A percentile compares a stretch with the other conserved stretches of the same genome.
Conservation (phyloP, 495 filamentous ascomycete species). For the Penicillium bialowiezense region DNA sequence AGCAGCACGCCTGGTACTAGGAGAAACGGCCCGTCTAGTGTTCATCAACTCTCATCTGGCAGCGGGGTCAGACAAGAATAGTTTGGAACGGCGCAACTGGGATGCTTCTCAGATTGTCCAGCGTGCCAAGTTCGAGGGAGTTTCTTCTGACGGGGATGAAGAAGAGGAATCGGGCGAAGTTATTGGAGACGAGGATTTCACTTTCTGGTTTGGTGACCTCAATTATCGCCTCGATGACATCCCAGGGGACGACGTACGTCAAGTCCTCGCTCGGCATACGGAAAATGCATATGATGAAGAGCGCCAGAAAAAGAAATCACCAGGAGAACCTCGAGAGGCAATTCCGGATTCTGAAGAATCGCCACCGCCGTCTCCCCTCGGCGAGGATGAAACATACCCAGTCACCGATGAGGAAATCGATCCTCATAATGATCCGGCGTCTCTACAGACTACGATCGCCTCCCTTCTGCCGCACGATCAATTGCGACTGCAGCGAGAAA, state of each 20-base stretch:
- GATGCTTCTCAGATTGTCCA: slow-evolving; percentile 75
- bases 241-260: slow-evolving; percentile 84
- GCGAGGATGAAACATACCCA: slow-evolving; percentile 7
- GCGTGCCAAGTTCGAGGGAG: slow-evolving; percentile 71
- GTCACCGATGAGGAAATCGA: slow-evolving; percentile 39
- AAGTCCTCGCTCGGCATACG: slow-evolving; percentile 78
- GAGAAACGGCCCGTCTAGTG: slow-evolving; percentile 82
- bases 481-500: slow-evolving; percentile 67
- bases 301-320: slow-evolving; percentile 26
- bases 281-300: slow-evolving; percentile 66
- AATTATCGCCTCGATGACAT: slow-evolving; percentile 92
- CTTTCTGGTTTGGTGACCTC: slow-evolving; percentile 95
- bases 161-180: slow-evolving; percentile 52
- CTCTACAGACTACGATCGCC: slow-evolving; percentile 77
- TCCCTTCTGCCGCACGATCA: slow-evolving; percentile 91
- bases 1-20: slow-evolving; percentile 75
- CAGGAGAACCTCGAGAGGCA: slow-evolving; percentile 26
- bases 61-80: slow-evolving; percentile 73
- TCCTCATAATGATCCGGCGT: slow-evolving; percentile 55
- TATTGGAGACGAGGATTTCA: slow-evolving; percentile 89
- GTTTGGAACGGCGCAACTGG: slow-evolving; percentile 84
- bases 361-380: slow-evolving; percentile 4
- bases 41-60: slow-evolving; percentile 91
- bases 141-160: slow-evolving; percentile 53
- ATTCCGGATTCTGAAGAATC: slow-evolving; percentile 7